Evolutionary conservation across 441 rosid genomes (phyloP), one percentile per base, ranked within the genome.

Genomic region (Gossypium schwendimanii): DNA sequence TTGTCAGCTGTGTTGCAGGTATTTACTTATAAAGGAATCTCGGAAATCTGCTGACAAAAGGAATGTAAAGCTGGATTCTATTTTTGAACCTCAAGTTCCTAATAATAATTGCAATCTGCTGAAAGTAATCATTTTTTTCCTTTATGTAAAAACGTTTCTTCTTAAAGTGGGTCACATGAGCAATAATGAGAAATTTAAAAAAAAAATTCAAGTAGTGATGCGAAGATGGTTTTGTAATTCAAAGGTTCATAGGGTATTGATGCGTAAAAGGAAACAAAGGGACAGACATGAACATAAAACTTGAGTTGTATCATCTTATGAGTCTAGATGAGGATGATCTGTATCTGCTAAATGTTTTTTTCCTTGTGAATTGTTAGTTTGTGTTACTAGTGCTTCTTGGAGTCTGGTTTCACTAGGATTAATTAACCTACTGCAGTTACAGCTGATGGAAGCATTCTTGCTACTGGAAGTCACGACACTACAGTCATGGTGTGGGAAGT

Each of bases 1-100:
- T 96, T 63, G 98, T 96, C 79, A 93, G 97, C 85, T 93, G 98
- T 85, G 96, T 96, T 79, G 99, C 99, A 89, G 98, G 99, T 93
- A 90, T 75, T 64, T 73, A 54, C 65, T 63, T 64, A 58, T 36
- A 44, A 57, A 57, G 11, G 62, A 45, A 18, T 69, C 24, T 58
- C 6, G 3, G n/a, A 47, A 26, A 49, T 71, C 66, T 58, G 20
- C 53, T 41, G 66, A 47, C 10, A 23, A 58, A 44, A 36, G 24
- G 9, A 58, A 21, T 70, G 7, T 57, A 10, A 70, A 70, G 54
- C 41, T n/a, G 50, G 17, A 57, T 57, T 36, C 60, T 14, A 7
- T 70, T 39, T 39, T 24, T 28, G 8, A 50, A 17, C 44, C 41
- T 33, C 41, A 1, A 31, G 36, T 33, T 33, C 41, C 41, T 33